Conservation (phyloP, 345 rosid genomes). For the Gossypium australe region DNA sequence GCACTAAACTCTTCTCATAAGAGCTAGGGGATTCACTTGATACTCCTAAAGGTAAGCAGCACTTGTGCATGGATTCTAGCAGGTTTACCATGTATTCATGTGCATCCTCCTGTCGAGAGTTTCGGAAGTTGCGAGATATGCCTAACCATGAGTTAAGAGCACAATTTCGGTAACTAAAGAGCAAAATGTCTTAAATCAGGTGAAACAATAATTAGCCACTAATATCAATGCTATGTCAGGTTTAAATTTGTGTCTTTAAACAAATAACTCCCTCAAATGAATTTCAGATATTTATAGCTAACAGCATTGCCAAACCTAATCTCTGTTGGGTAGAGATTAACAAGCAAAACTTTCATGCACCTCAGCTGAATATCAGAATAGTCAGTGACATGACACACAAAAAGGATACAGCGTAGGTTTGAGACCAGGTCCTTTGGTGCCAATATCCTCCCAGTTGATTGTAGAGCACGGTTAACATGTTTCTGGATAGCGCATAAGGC, state of each 20-base stretch:
- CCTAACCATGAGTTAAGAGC: constrained; percentile 53
- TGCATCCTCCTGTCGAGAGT: constrained; percentile 87
- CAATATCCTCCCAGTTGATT: constrained; percentile 64
- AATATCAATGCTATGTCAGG: not conserved
- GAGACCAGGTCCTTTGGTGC: constrained; percentile 84
- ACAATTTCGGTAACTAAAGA: constrained; percentile 17
- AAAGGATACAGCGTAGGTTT: constrained; percentile 82
- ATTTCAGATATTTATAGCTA: not conserved
- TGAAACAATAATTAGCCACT: not conserved
- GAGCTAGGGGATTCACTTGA: constrained; percentile 85
- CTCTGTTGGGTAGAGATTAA: not conserved
- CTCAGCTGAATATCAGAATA: not conserved
- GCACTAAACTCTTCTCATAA: constrained; percentile 86
- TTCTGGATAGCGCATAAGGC: constrained; percentile 96
- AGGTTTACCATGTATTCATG: constrained; percentile 95
- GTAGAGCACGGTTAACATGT: constrained; percentile 77
- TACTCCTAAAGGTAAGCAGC: constrained; percentile 91
- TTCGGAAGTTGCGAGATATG: constrained; percentile 81
- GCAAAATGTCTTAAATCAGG: not conserved
- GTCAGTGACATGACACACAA: constrained; percentile 6
- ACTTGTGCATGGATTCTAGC: constrained; percentile 95
- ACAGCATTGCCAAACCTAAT: not conserved
- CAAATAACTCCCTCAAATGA: not conserved
- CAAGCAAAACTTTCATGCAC: not conserved
- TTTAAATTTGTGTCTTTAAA: not conserved